phyloP scores from a whole-genome alignment of 305 asterid species.

The Lippia alba region DNA sequence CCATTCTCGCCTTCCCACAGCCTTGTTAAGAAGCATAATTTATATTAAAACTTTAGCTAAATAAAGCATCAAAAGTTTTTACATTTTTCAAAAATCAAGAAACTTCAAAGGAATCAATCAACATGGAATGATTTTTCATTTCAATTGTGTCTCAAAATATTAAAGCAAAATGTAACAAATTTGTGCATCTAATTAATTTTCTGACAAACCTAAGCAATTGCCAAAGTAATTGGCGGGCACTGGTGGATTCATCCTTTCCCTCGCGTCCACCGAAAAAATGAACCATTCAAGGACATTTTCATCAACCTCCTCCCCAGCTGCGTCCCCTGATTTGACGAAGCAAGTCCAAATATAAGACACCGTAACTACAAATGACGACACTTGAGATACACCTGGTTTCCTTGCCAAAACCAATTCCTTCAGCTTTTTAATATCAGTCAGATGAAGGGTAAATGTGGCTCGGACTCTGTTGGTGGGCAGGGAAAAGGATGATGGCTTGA shows the following conservation, averaged over 20 bases:
- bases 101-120: too few species aligned
- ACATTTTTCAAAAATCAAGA: too few species aligned
- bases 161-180: too few species aligned
- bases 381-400: slow-evolving; percentile 28
- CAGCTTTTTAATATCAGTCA: slow-evolving; percentile 29
- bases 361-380: slow-evolving; percentile 48
- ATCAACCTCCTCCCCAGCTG: slow-evolving; percentile 26
- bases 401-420: slow-evolving; percentile 36
- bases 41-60: too few species aligned
- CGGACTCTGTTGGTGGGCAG: slow-evolving; percentile 46
- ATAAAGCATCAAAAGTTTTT: too few species aligned
- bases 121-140: too few species aligned
- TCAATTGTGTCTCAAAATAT: too few species aligned
- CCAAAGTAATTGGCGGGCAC: slow-evolving; percentile 30
- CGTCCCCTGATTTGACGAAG: slow-evolving; percentile 43
- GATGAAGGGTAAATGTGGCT: slow-evolving; percentile 40
- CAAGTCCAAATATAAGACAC: slow-evolving; percentile 51
- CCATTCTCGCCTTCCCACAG: slow-evolving; percentile 2
- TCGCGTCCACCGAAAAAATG: slow-evolving; percentile 39
- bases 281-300: slow-evolving; percentile 31
- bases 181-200: slow-evolving; percentile 20
- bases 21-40: neutral
- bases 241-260: slow-evolving; percentile 46
- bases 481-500: slow-evolving; percentile 9
- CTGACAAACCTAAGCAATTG: too few species aligned